Evolutionary conservation across 2,329 filamentous ascomycete species (phyloP).

Genomic region (Hypoxylon sp.): DNA sequence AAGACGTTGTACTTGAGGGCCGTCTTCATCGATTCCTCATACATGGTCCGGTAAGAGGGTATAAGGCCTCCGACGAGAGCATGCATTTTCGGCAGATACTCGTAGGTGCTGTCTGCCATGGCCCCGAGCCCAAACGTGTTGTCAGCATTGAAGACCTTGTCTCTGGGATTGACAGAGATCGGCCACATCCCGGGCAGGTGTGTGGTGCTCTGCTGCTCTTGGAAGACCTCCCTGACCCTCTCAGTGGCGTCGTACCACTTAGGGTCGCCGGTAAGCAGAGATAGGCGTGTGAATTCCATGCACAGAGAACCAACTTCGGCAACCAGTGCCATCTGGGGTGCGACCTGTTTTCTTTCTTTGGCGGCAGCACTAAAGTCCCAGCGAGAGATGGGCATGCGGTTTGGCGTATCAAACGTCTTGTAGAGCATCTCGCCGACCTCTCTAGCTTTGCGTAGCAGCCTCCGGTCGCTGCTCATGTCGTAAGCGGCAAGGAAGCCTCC

Average conservation of each 20-base stretch:
- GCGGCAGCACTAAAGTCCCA: constrained; percentile 39
- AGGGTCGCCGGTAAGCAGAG: constrained; percentile 44
- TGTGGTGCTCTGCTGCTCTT: constrained; percentile 38
- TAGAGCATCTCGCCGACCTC: constrained; percentile 52
- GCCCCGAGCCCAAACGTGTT: constrained; percentile 48
- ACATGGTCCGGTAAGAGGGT: constrained; percentile 66
- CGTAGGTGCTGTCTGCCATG: constrained; percentile 54
- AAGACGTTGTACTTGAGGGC: constrained; percentile 69
- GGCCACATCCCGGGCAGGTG: constrained; percentile 71
- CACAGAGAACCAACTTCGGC: constrained; percentile 46
- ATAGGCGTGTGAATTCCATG: constrained; percentile 47
- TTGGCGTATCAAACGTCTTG: constrained; percentile 45
- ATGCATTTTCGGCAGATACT: constrained; percentile 60
- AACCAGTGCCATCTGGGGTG: constrained; percentile 34
- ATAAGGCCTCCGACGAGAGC: constrained; percentile 66
- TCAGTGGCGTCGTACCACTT: constrained; percentile 45
- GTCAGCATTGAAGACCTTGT: constrained; percentile 51
- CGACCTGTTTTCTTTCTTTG: constrained; percentile 35
- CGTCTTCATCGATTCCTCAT: constrained; percentile 66
- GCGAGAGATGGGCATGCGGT: constrained; percentile 44
- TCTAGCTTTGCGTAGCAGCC: constrained; percentile 49
- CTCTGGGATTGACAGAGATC: constrained; percentile 65
- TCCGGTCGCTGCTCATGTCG: constrained; percentile 48
- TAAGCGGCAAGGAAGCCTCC: constrained; percentile 46
- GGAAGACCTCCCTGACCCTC: constrained; percentile 40